These are phyloP conservation scores for Austroboletus novae-zelandiae DNA, from an alignment of 1,284 basidiomycete genomes.

Conservation along the genomic window DNA sequence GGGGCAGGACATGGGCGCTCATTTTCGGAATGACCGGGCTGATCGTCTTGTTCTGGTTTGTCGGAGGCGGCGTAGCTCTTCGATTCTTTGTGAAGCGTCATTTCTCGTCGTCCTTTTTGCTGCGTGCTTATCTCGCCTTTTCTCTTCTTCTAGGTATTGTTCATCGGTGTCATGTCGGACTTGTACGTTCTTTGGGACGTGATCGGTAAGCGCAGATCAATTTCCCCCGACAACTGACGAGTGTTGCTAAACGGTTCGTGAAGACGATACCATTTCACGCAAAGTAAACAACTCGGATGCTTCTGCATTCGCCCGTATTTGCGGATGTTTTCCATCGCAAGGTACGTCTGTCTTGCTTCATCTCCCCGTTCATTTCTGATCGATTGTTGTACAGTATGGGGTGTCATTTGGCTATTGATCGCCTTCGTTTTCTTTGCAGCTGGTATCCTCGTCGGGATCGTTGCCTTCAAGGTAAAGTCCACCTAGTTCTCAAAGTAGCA, in stretches of 20 bases:
- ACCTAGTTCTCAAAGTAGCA: too few relatives aligned
- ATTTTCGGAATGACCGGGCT: constrained; percentile 76
- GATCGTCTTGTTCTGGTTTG: constrained; percentile 83
- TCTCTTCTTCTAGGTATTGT: constrained; percentile 63
- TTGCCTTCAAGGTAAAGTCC: constrained; percentile 73
- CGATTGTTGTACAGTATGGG: constrained; percentile 60
- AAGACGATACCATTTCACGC: constrained; percentile 85
- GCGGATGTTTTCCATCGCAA: constrained; percentile 77
- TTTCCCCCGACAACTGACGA: neutral
- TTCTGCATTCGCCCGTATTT: constrained; percentile 83
- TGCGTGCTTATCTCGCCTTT: neutral
- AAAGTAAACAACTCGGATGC: constrained; percentile 95
- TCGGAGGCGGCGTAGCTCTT: constrained; percentile 67
- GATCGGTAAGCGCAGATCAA: constrained; percentile 50
- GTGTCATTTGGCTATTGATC: constrained; percentile 86
- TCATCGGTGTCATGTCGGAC: constrained; percentile 94
- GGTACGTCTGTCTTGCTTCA: constrained; percentile 34
- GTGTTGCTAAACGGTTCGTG: constrained; percentile 11
- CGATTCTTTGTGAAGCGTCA: constrained; percentile 59
- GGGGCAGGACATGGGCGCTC: constrained; percentile 63
- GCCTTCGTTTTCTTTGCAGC: constrained; percentile 80
- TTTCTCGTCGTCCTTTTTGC: too few relatives aligned
- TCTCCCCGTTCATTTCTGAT: neutral
- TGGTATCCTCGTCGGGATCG: constrained; percentile 81
- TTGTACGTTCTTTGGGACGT: constrained; percentile 89